Conservation (phyloP, 208 protist species). For the Tritrichomonas musculus region DNA sequence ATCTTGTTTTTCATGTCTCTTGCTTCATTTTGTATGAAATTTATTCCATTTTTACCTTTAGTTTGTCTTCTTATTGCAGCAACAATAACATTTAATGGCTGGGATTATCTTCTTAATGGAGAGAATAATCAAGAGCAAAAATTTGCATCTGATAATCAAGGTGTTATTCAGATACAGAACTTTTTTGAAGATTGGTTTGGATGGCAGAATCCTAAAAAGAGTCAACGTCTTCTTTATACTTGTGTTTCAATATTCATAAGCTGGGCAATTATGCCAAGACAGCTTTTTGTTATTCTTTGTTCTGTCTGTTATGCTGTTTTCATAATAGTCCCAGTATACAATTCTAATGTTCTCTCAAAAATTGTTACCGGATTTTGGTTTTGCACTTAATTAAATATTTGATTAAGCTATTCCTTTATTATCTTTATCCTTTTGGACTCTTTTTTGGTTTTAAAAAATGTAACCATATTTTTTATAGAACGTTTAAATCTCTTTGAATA, state of each 20-base stretch:
- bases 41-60: conserved; percentile 1
- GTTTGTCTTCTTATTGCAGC: neutral
- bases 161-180: neutral
- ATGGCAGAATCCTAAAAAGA: neutral
- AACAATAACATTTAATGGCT: neutral
- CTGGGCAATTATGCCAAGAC: neutral
- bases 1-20: neutral
- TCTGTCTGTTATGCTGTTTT: neutral
- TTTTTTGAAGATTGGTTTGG: conserved; percentile 21
- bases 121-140: neutral
- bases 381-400: conserved; percentile 3
- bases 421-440: no score
- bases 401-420: no score
- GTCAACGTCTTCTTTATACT: neutral
- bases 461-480: no score
- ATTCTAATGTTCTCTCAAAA: neutral
- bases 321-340: neutral
- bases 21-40: neutral
- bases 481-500: no score
- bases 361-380: conserved; percentile 31
- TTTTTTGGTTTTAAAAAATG: no score
- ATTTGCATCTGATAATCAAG: neutral
- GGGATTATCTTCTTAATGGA: neutral
- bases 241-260: neutral
- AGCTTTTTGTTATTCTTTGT: neutral